These are phyloP conservation scores for Corinectria fuckeliana DNA, from an alignment of 2,329 filamentous ascomycete species.

Conservation along the genomic window DNA sequence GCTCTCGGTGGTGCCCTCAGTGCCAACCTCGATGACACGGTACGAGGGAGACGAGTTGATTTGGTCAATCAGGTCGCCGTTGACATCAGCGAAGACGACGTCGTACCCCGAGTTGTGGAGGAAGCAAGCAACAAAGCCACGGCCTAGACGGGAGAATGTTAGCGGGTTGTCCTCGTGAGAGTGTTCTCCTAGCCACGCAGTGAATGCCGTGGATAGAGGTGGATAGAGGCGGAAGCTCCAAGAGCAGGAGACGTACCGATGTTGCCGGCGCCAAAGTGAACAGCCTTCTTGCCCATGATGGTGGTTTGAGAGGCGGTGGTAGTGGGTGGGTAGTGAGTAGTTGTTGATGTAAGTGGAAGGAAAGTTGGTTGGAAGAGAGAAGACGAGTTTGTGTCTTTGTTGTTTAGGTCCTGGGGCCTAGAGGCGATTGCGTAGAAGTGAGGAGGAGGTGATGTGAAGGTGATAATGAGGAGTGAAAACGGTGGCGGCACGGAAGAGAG, in stretches of 20 bases:
- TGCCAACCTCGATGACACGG: slow-evolving; percentile 90
- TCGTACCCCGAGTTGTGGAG: slow-evolving; percentile 94
- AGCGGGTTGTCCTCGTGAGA: slow-evolving; percentile 7
- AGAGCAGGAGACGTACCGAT: slow-evolving; percentile 61
- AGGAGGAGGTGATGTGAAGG: background rate
- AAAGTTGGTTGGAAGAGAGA: background rate
- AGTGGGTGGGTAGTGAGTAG: slow-evolving; percentile 25
- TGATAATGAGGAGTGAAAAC: slow-evolving; percentile 23
- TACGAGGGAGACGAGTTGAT: slow-evolving; percentile 81
- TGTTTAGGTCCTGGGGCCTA: background rate
- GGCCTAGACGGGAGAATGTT: slow-evolving; percentile 50
- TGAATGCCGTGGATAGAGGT: too few relatives aligned
- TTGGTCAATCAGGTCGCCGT: slow-evolving; percentile 79
- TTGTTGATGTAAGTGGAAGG: slow-evolving; percentile 29
- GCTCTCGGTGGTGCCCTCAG: slow-evolving; percentile 80
- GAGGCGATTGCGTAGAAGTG: background rate
- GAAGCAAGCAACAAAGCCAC: slow-evolving; percentile 89
- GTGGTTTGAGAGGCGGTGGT: slow-evolving; percentile 12
- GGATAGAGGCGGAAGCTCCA: background rate
- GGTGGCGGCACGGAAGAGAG: slow-evolving; percentile 25
- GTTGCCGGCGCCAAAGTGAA: slow-evolving; percentile 88
- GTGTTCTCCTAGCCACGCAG: background rate
- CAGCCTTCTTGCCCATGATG: slow-evolving; percentile 69
- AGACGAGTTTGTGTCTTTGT: background rate
- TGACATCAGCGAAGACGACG: slow-evolving; percentile 95